Conservation (phyloP, 169 alveolate genomes). For the Plasmodium blacklocki region DNA sequence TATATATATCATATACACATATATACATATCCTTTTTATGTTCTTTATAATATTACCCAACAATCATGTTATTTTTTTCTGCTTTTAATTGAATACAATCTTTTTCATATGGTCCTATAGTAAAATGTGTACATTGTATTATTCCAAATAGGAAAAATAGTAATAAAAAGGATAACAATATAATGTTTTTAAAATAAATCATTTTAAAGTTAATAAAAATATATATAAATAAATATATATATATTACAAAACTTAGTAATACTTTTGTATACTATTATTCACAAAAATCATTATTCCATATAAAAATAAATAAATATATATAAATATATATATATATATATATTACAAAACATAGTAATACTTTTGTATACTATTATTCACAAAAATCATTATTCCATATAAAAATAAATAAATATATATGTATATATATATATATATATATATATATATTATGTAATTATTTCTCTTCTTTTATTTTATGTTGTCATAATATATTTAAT, state of each 20-base stretch:
- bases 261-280: too few relatives aligned
- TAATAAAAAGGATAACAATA: constrained; percentile 1
- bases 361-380: too few relatives aligned
- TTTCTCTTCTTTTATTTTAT: neutral
- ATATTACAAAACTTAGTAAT: too few relatives aligned
- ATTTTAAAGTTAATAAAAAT: constrained; percentile 13
- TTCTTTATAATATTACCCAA: constrained; percentile 36
- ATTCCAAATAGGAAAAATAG: constrained; percentile 5
- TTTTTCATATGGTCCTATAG: constrained; percentile 33
- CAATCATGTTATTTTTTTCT: constrained; percentile 40
- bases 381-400: too few relatives aligned
- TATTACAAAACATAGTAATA: too few relatives aligned
- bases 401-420: neutral
- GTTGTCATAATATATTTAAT: too few relatives aligned
- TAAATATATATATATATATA: neutral
- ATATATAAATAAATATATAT: constrained; percentile 3
- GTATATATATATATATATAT: neutral
- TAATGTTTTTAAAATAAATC: constrained; percentile 12
- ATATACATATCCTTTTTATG: neutral
- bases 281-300: too few relatives aligned
- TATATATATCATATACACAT: neutral
- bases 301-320: neutral
- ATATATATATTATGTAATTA: neutral
- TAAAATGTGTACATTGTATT: constrained; percentile 58
- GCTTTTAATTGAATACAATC: constrained; percentile 60